A percentile compares a stretch with the other conserved stretches of the same genome.
Evolutionary conservation across 768 basidiomycete species (phyloP).

Genomic region (Gloeopeniophorella convolvens): DNA sequence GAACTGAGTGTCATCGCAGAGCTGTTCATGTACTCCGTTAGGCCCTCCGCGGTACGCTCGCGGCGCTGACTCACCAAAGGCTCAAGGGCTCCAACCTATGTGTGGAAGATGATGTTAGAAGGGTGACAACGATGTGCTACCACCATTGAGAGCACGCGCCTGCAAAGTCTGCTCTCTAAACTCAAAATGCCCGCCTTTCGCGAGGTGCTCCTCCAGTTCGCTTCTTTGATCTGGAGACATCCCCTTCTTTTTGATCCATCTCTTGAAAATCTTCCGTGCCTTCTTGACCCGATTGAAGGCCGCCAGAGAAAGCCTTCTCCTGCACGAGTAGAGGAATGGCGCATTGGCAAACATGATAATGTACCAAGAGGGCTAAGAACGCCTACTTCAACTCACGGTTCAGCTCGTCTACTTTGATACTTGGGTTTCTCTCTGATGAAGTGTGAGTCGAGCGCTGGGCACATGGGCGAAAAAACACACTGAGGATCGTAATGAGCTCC

Average conservation of each 20-base stretch:
- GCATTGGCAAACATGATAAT: not conserved
- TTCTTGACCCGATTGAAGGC: conserved; percentile 6
- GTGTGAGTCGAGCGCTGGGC: not conserved
- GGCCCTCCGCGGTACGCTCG: no score
- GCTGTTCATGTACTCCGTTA: no score
- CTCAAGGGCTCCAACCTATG: no score
- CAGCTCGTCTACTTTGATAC: not conserved
- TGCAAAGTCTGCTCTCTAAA: not conserved
- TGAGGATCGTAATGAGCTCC: conserved; percentile 5
- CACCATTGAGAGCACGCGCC: not conserved
- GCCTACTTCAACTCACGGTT: conserved; percentile 7
- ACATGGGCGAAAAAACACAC: not conserved
- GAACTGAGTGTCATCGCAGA: no score
- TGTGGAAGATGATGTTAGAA: no score
- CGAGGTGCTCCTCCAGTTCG: not conserved
- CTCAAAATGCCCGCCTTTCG: not conserved
- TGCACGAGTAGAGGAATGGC: not conserved
- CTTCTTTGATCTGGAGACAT: not conserved
- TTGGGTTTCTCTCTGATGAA: not conserved
- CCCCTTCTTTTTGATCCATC: no score
- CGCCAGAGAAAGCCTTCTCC: not conserved
- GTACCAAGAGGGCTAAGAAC: not conserved
- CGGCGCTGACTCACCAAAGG: no score
- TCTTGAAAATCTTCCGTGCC: not conserved
- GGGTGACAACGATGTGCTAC: no score